Evolutionary conservation across 352 stramenopile genomes (phyloP).

Genomic region (Phytophthora boehmeriae): DNA sequence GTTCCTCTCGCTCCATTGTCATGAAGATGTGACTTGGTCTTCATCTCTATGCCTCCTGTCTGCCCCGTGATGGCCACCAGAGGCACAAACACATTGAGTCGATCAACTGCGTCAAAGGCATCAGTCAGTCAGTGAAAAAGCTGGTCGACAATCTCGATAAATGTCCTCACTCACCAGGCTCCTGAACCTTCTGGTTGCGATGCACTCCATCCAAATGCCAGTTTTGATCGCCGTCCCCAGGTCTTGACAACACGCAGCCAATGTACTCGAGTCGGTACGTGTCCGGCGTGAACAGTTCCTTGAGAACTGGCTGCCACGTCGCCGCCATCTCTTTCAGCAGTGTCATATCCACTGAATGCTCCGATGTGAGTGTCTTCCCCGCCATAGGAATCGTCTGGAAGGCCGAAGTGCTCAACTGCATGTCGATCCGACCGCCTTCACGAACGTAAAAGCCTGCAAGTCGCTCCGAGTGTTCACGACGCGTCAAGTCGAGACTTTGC

Average conservation of each 20-base stretch:
- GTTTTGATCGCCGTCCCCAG: slow-evolving; percentile 71
- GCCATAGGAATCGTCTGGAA: slow-evolving; percentile 21
- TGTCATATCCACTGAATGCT: slow-evolving; percentile 32
- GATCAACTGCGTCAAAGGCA: slow-evolving; percentile 45
- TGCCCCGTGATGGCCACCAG: slow-evolving; percentile 54
- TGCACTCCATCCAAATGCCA: slow-evolving; percentile 85
- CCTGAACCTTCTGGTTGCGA: slow-evolving; percentile 48
- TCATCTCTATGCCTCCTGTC: slow-evolving; percentile 76
- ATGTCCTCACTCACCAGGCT: slow-evolving; percentile 41
- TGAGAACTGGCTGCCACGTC: slow-evolving; percentile 35
- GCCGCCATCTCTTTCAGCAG: slow-evolving; percentile 38
- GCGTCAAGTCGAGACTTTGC: slow-evolving; percentile 39
- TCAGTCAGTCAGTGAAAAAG: not conserved
- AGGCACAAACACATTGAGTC: slow-evolving; percentile 79
- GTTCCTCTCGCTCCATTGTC: slow-evolving; percentile 34
- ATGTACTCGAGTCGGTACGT: slow-evolving; percentile 66
- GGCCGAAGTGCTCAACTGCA: slow-evolving; percentile 49
- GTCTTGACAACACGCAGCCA: slow-evolving; percentile 69
- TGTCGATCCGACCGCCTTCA: slow-evolving; percentile 72
- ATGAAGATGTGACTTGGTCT: slow-evolving; percentile 58
- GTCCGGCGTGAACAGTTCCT: slow-evolving; percentile 23
- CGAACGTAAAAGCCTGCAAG: slow-evolving; percentile 77
- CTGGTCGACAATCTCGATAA: not conserved
- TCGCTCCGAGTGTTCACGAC: slow-evolving; percentile 50
- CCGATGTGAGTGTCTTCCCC: not conserved